These are phyloP conservation scores for Mortierella sp. DNA, from an alignment of 371 early-diverging fungal genomes.

Conservation along the genomic window DNA sequence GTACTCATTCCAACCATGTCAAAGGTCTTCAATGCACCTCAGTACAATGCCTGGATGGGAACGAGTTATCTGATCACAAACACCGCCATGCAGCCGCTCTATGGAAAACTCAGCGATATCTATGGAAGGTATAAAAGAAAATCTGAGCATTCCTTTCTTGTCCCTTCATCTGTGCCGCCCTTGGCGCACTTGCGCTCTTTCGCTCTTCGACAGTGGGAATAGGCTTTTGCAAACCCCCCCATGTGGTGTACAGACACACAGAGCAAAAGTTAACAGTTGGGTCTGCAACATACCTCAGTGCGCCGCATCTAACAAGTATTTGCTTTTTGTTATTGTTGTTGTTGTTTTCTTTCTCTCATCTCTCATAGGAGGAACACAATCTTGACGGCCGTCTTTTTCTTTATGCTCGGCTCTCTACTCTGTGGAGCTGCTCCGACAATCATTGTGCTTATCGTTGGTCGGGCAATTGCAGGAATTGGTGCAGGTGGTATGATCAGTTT, in stretches of 20 bases:
- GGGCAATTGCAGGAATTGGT: conserved; percentile 72
- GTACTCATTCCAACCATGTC: conserved; percentile 77
- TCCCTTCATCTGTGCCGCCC: neutral
- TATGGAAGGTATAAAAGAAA: conserved; percentile 56
- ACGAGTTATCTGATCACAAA: conserved; percentile 61
- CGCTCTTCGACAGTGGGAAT: neutral
- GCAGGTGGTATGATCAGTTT: conserved; percentile 76
- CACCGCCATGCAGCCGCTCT: conserved; percentile 54
- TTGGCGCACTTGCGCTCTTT: neutral
- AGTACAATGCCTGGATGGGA: conserved; percentile 65
- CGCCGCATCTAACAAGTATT: too few relatives aligned
- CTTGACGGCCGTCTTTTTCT: conserved; percentile 58
- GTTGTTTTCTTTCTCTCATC: conserved; percentile 24
- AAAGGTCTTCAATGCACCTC: conserved; percentile 70
- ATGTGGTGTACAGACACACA: neutral
- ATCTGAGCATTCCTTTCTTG: neutral
- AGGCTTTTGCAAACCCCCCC: neutral
- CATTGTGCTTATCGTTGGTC: conserved; percentile 67
- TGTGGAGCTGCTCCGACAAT: conserved; percentile 68
- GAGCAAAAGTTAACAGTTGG: too few relatives aligned
- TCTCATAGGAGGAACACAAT: conserved; percentile 55
- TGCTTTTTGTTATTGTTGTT: too few relatives aligned
- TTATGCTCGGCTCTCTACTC: conserved; percentile 60
- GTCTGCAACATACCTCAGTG: too few relatives aligned
- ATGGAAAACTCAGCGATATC: conserved; percentile 52